These are phyloP conservation scores for Allium fistulosum DNA, from an alignment of 106 monocot genomes.

Conservation along the genomic window DNA sequence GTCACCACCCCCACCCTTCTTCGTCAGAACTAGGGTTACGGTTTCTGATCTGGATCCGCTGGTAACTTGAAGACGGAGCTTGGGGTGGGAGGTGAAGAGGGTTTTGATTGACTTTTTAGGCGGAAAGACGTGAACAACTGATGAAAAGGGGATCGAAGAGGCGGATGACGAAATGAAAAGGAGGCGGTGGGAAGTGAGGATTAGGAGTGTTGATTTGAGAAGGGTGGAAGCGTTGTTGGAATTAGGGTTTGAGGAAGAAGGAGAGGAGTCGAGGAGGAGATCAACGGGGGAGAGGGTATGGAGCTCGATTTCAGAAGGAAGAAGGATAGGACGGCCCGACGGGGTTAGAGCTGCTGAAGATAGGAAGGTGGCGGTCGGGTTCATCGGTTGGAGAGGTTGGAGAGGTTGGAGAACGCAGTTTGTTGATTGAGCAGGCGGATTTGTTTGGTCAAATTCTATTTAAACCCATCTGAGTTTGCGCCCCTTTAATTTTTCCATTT, in stretches of 20 bases:
- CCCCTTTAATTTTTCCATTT: too few species aligned
- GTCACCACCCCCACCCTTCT: slow-evolving; percentile 20
- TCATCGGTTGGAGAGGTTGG: slow-evolving; percentile 19
- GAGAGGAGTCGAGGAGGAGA: slow-evolving; percentile 47
- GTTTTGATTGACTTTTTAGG: slow-evolving; percentile 59
- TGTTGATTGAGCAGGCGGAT: too few species aligned
- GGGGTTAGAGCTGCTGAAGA: slow-evolving; percentile 43
- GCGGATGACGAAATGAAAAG: slow-evolving; percentile 51
- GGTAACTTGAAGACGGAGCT: slow-evolving; percentile 57
- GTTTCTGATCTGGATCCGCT: slow-evolving; percentile 32
- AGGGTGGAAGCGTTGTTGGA: too few species aligned
- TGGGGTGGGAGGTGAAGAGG: slow-evolving; percentile 52
- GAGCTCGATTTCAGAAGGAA: slow-evolving; percentile 67
- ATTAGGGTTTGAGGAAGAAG: slow-evolving; percentile 15
- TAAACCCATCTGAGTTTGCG: too few species aligned
- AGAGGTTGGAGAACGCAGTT: too few species aligned
- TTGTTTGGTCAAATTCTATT: too few species aligned
- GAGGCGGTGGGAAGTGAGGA: slow-evolving; percentile 87
- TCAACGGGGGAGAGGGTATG: slow-evolving; percentile 49
- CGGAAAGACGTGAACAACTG: slow-evolving; percentile 52
- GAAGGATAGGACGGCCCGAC: slow-evolving; percentile 62
- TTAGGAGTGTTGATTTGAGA: slow-evolving; percentile 50
- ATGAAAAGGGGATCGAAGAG: slow-evolving; percentile 43
- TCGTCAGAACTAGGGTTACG: slow-evolving; percentile 46
- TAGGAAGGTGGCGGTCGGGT: slow-evolving; percentile 27